These are phyloP conservation scores for Leptodermis oblonga DNA, from an alignment of 257 asterid genomes.

Conservation along the genomic window DNA sequence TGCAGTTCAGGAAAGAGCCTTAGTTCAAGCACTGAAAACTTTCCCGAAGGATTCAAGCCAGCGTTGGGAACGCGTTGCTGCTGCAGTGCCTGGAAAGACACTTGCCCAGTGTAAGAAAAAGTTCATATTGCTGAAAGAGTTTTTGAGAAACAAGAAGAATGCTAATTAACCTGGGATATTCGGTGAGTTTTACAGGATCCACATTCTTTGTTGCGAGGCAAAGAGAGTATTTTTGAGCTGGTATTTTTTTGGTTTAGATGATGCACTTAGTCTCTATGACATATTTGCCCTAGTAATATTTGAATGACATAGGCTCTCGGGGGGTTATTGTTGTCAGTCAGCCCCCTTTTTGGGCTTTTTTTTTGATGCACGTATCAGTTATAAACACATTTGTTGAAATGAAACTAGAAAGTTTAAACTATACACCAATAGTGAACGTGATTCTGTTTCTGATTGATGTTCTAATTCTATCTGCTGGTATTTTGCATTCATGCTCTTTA, in stretches of 20 bases:
- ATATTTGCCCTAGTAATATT: neutral
- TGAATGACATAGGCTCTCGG: neutral
- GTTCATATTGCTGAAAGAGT: constrained; percentile 64
- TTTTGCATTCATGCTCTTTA: no score
- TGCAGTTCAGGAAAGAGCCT: constrained; percentile 71
- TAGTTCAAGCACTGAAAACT: constrained; percentile 85
- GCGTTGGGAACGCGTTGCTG: constrained; percentile 84
- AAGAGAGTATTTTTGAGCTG: no score
- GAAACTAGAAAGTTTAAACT: neutral
- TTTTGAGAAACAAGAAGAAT: constrained; percentile 77
- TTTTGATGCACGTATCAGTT: neutral
- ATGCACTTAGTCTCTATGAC: neutral
- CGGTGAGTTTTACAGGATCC: neutral
- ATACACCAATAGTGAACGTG: neutral
- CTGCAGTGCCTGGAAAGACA: constrained; percentile 81
- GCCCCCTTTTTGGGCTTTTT: neutral
- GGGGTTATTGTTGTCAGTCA: no score
- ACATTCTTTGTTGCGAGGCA: neutral
- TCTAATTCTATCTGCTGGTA: neutral
- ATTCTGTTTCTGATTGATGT: neutral
- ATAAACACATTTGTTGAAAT: constrained; percentile 3
- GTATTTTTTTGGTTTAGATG: neutral
- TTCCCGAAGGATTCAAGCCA: constrained; percentile 78
- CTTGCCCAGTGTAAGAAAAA: constrained; percentile 71
- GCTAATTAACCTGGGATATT: constrained; percentile 26